Base-by-base conservation (phyloP, 441 rosid species). In the Eutrema salsugineum region DNA sequence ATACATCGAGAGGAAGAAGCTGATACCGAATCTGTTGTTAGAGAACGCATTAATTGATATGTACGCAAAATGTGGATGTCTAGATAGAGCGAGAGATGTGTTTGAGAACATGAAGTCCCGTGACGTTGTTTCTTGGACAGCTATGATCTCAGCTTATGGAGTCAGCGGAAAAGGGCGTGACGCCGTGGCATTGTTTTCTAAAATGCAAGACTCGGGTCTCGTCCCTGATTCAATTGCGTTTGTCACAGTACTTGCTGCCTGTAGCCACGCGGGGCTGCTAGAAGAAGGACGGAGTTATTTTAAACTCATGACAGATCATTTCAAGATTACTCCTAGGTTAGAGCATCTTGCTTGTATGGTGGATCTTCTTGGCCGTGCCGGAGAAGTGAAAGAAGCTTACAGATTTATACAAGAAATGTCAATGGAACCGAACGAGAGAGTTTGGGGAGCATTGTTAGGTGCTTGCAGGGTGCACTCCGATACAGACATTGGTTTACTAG, bases 141-240 rank as follows among this genome's bases (percentile, higher is more conserved):
- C 85, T 35, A 79, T 88, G 86, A 83, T 88, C 48, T 81, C 93
- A 47, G 93, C 93, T 58, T 86, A 86, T 49, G 88, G 88, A 50
- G 54, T 70, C 72, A 81, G 77, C 0, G 90, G 92, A 28, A 79
- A 55, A 73, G 88, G 90, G 61, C 60, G 10, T 27, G 84, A 79
- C 6, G 85, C 87, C 0, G 73, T 88, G 72, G 71, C 79, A 9
- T 78, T 88, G 68, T 88, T 88, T 66, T 76, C 79, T 2, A 32
- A 81, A 70, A 81, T 87, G 88, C 83, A 59, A 65, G 67, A 72
- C 17, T 84, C 82, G 0, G 87, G 87, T 65, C 68, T 80, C 1
- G 19, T 32, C 51, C 93, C 88, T 17, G 88, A 86, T 84, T 73
- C 93, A 38, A 81, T 86, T 61, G 87, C 86, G 16, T 88, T 88